Base-by-base conservation (phyloP, 106 monocot species). In the Agapanthus africanus region DNA sequence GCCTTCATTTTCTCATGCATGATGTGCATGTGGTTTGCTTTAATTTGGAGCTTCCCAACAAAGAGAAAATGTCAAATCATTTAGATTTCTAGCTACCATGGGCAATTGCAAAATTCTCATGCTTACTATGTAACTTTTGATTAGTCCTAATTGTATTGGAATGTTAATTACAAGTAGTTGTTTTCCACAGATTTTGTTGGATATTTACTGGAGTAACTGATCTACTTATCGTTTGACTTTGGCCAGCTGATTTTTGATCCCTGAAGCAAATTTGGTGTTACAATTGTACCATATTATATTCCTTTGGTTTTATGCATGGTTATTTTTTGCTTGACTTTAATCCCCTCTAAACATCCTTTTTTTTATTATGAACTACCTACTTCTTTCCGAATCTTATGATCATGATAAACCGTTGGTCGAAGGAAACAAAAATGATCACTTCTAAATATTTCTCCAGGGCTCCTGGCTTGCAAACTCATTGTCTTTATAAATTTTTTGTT, bases 1-100 rank as follows among this genome's bases (percentile, higher is more conserved):
- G 23, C 40, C 15, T 66, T 16, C 66, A 16, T n/a, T n/a, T 68
- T 47, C 19, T 50, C 49, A 50, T 68, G 32, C 49, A 47, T 68
- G 68, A 68, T 68, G 68, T 50, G 49, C 49, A 68, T 16, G 68
- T 68, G 49, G 8, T 31, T 66, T 39, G 64, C 49, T 68, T 68
- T n/a, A n/a, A n/a, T n/a, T n/a, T 68, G 19, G 39, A 47, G 68
- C 33, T 50, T 50, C 49, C 68, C 49, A 68, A 50, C 49, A 50
- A 68, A 68, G 42, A n/a, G n/a, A n/a, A n/a, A n/a, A n/a, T n/a
- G 27, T 30, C 56, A 57, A 57, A 6, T 6, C 30, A 54, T 57
- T 30, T 57, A 26, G 52, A 26, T 54, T 26, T 54, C 23, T n/a
- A n/a, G n/a, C n/a, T 25, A n/a, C n/a, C 52, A 54, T 54, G 52